Base-by-base conservation (phyloP, 345 rosid genomes). In the Salix exigua region DNA sequence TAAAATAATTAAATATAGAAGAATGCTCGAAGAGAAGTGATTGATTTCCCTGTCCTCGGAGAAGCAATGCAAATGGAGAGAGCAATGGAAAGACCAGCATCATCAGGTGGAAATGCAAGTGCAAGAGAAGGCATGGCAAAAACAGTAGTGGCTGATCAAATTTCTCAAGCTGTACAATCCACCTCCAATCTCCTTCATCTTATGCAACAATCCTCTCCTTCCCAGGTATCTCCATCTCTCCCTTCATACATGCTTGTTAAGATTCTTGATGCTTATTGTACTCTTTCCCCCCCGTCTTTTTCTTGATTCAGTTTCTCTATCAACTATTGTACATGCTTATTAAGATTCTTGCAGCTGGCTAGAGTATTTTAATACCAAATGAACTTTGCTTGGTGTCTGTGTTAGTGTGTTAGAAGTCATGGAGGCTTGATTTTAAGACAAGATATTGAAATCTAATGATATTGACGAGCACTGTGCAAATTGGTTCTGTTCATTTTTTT, bases 161-260 rank as follows among this genome's bases (percentile, higher is more conserved):
- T 91, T 31, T 77, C 94, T 2, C 96, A 94, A 80, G 87, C 96
- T 19, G 86, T 94, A 1, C 92, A 84, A 81, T 92, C 97, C 74
- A 92, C 95, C 66, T 85, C 94, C 77, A 92, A 92, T 66, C 95
- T 92, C 73, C 92, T 94, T 53, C 89, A 91, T 44, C 88, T 94
- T 70, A 92, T 90, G 90, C 93, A 92, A 68, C 92, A 88, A 26
- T 89, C 98, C n/a, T 92, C 95, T 76, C 72, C 92, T 82, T 85
- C 94, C 42, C 92, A 91, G 90, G 98, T 63, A 69, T 23, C 25
- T 23, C 70, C 40, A 18, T 12, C 28, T 60, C 17, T 53, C 65
- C 73, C 71, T 65, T 63, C 25, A 14, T 65, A 16, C 46, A 17
- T 11, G 21, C 67, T 58, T 25, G 23, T 48, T 3, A 31, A 33